Base-by-base conservation (phyloP, 345 rosid genomes). In the Lepidium africanum region DNA sequence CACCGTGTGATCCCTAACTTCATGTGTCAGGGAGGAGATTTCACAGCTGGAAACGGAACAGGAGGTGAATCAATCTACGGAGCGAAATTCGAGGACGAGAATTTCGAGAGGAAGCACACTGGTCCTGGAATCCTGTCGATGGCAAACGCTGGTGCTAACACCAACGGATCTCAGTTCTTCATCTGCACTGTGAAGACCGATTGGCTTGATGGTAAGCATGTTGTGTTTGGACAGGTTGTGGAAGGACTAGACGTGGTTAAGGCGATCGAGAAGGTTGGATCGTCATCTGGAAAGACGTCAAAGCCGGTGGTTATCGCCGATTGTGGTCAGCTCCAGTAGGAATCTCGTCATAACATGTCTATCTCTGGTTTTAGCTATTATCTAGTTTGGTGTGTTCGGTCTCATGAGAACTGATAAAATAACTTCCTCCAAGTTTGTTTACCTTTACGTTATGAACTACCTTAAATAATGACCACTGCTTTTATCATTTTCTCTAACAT, bases 21-120 rank as follows among this genome's bases (percentile, higher is more conserved):
- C 82, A 87, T 91, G 93, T 86, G 96, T 60, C 97, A 87, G 66
- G 97, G 97, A 3, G 96, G 96, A 1, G 97, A 89, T 17, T 89
- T 87, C 81, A 89, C 93, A 0, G 88, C 83, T 14, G 89, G 91
- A 7, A 85, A 91, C 59, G 97, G 96, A 2, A 87, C 87, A 5
- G 92, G 94, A 14, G 96, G 96, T 0, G 97, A 91, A 48, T 89
- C 97, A 0, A 89, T 91, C 77, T 91, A 91, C 54, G 94, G 96
- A 1, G 3, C 55, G 0, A 91, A 83, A 78, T 87, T 91, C 54
- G 81, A 78, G 0, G 96, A 91, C 17, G 97, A 91, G 86, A 79
- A 88, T 74, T 91, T 91, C 82, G 32, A 52, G 14, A 82, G 77
- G 87, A 88, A 88, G 85, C 97, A 91, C 71, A 86, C 86, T 0